phyloP scores from a whole-genome alignment of 2,329 filamentous ascomycete genomes.

The Aspergillus sp. region DNA sequence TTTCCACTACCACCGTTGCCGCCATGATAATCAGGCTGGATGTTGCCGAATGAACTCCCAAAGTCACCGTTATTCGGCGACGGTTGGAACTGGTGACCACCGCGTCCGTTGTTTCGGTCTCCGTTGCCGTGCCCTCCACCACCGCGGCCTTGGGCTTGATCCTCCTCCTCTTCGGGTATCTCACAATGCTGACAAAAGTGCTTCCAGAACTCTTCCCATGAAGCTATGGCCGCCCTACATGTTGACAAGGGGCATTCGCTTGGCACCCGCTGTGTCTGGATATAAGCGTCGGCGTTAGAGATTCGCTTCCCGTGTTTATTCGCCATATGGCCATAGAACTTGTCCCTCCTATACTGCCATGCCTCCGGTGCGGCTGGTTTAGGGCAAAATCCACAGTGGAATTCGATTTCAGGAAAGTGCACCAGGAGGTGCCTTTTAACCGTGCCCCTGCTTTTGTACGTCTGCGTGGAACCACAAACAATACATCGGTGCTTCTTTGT shows the following conservation, averaged over 20 bases:
- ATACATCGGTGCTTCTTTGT: neutral
- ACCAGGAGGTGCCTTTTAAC: neutral
- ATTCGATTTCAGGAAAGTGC: neutral
- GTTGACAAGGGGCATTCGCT: neutral
- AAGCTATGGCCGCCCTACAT: neutral
- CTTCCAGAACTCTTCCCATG: neutral
- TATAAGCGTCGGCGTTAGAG: neutral
- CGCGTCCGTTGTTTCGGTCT: neutral
- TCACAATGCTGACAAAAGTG: slow-evolving; percentile 6
- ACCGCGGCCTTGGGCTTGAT: neutral
- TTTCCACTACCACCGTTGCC: neutral
- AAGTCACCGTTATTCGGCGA: neutral
- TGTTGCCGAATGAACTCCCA: neutral
- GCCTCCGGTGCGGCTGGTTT: neutral
- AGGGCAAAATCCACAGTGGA: neutral
- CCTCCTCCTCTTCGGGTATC: neutral
- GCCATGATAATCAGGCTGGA: neutral
- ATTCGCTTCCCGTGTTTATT: neutral
- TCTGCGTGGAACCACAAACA: neutral
- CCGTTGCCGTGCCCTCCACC: neutral
- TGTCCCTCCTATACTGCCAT: slow-evolving; percentile 3
- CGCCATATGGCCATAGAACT: neutral
- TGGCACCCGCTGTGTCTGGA: neutral
- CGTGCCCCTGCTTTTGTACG: slow-evolving; percentile 1
- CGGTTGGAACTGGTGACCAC: neutral